Evolutionary conservation across 164 flowering plant genomes (phyloP).

Genomic region (Litsea cubeba): DNA sequence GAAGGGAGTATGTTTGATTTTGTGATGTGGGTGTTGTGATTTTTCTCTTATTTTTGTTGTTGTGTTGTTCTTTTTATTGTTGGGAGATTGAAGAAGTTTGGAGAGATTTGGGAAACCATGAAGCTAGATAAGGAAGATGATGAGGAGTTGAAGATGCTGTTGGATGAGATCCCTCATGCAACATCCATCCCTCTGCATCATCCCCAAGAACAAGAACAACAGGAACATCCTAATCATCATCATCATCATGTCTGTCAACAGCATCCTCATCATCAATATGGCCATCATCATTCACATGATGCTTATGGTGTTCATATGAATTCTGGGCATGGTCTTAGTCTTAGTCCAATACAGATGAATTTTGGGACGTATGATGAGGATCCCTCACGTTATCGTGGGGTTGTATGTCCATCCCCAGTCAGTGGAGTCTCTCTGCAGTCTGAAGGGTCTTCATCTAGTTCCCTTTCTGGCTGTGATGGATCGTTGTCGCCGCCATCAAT

Average conservation of each 20-base stretch:
- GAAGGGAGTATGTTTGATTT: not conserved
- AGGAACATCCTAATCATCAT: not conserved
- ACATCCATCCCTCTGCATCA: conserved; percentile 22
- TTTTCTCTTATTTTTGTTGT: conserved; percentile 1
- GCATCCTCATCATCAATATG: conserved; percentile 9
- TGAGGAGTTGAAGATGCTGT: conserved; percentile 30
- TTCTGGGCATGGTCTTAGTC: conserved; percentile 10
- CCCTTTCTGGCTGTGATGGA: conserved; percentile 28
- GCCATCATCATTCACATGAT: conserved; percentile 1
- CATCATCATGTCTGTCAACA: not conserved
- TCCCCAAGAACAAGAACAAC: conserved; percentile 9
- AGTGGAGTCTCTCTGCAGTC: conserved; percentile 29
- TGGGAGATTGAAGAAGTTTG: not conserved
- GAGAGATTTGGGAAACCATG: conserved; percentile 16
- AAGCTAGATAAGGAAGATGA: conserved; percentile 21
- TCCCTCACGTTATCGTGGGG: conserved; percentile 10
- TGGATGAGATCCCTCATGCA: conserved; percentile 38
- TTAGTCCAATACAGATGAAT: conserved; percentile 7
- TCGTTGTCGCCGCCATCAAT: conserved; percentile 19
- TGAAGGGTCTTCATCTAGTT: conserved; percentile 36
- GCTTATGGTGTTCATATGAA: conserved; percentile 11
- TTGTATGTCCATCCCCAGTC: conserved; percentile 29
- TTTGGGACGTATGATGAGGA: conserved; percentile 28
- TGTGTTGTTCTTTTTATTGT: conserved; percentile 4
- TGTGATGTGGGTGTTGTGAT: conserved; percentile 20